These are phyloP conservation scores for Fusarium goolgardi DNA, from an alignment of 2,329 filamentous ascomycete genomes.

Conservation along the genomic window DNA sequence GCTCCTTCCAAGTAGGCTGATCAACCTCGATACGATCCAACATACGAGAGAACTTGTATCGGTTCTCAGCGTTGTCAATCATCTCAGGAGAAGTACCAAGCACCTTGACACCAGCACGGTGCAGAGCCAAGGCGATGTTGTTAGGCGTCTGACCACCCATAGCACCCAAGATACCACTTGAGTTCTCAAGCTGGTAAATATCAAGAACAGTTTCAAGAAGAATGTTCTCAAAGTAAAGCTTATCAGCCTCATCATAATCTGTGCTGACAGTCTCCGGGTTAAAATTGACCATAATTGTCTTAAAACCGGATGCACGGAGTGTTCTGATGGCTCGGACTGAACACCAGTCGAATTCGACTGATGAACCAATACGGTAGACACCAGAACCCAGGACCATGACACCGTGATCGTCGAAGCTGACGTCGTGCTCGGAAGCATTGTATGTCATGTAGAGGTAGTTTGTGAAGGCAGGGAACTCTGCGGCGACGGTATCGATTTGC, in stretches of 20 bases:
- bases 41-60: slow-evolving; percentile 99
- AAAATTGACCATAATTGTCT: slow-evolving; percentile 96
- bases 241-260: slow-evolving; percentile 94
- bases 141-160: slow-evolving; percentile 99
- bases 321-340: slow-evolving; percentile 95
- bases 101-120: slow-evolving; percentile 90
- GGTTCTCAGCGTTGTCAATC: slow-evolving; percentile 97
- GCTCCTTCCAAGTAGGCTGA: slow-evolving; percentile 97
- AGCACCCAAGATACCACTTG: slow-evolving; percentile 87
- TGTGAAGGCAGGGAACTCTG: slow-evolving; percentile 92
- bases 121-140: slow-evolving; percentile 92
- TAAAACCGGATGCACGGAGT: slow-evolving; percentile 82
- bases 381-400: slow-evolving; percentile 97
- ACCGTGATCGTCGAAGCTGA: slow-evolving; percentile 87
- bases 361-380: slow-evolving; percentile 96
- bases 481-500: slow-evolving; percentile 98
- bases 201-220: slow-evolving; percentile 90
- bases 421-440: slow-evolving; percentile 87
- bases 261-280: slow-evolving; percentile 92
- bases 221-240: slow-evolving; percentile 96
- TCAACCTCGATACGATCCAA: slow-evolving; percentile 94
- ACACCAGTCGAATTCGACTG: slow-evolving; percentile 99
- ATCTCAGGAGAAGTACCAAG: slow-evolving; percentile 97
- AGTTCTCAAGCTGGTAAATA: slow-evolving; percentile 88
- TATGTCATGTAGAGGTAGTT: slow-evolving; percentile 98